Base-by-base conservation (phyloP, 108 stramenopile species). In the Cyclostephanos tholiformis region DNA sequence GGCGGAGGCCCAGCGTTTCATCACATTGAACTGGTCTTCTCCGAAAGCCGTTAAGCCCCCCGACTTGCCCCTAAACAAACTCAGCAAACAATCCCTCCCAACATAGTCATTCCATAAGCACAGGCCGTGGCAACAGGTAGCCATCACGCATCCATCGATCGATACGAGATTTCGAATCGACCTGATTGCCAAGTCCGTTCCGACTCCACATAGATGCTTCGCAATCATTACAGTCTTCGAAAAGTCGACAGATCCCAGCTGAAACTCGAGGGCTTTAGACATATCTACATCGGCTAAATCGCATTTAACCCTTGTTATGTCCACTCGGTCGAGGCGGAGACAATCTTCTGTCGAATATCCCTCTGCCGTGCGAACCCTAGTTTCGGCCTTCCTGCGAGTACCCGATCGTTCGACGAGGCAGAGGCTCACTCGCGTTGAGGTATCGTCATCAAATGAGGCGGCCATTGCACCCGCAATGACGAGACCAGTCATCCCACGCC, bases 101-200 rank as follows among this genome's bases (percentile, higher is more conserved):
- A 91, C 90, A 56, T 92, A 95, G 25, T 88, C 87, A 2, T 82
- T 65, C 91, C 91, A 95, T 46, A 65, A 66, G 65, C 94, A 95
- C 10, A 91, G 71, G 19, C 94, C 94, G 77, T 95, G 94, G 65
- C 94, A 95, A 60, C 94, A 95, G 5, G 94, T 95, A 1, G 94
- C 94, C 59, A 95, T 70, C 44, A 92, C 64, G 74, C 90, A 95
- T 20, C 81, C 87, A 48, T 77, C 69, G 12, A 92, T 65, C 58
- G 69, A 25, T 29, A 69, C 71, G 58, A 66, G 27, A 43, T 79
- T 55, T 23, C 73, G 62, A 39, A 92, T 59, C 19, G 91, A 75
- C 66, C 90, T 92, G 20, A 95, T 66, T 14, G 94, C 91, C 44
- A 92, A 65, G 71, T 95, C 94, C 4, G 91, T 92, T 22, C 91